Conservation (phyloP, 306 rosid genomes). For the Cucurbita ficifolia region DNA sequence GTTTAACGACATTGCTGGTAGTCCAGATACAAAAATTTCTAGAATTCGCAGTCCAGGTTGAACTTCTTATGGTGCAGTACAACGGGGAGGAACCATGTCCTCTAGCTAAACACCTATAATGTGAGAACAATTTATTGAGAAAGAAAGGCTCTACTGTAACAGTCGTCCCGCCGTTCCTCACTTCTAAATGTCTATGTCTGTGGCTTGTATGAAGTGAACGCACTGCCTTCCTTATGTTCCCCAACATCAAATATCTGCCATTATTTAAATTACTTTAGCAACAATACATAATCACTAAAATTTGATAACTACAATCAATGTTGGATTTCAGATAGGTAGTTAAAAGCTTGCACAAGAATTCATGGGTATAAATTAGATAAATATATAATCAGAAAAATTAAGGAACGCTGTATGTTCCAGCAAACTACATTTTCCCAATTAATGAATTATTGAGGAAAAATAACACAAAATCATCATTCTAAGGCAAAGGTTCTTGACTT, state of each 20-base stretch:
- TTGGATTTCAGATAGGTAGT: not conserved
- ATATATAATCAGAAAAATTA: not conserved
- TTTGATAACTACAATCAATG: not conserved
- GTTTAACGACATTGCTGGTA: constrained; percentile 28
- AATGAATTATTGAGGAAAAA: not conserved
- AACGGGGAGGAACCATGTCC: constrained; percentile 23
- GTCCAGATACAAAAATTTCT: constrained; percentile 30
- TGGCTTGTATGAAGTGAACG: constrained; percentile 26
- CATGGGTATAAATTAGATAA: not conserved
- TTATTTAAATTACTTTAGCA: constrained; percentile 11
- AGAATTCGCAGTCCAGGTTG: constrained; percentile 10
- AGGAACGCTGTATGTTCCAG: not conserved
- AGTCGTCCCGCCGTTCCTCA: constrained; percentile 32
- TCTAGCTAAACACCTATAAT: constrained; percentile 25
- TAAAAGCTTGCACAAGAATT: not conserved
- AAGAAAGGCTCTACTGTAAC: constrained; percentile 32
- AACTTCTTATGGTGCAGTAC: constrained; percentile 26
- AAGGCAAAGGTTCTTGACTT: not conserved
- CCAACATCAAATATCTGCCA: constrained; percentile 71
- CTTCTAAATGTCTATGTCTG: constrained; percentile 18
- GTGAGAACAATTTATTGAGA: constrained; percentile 29
- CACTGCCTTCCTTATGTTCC: constrained; percentile 33
- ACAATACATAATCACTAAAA: not conserved
- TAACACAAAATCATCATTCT: not conserved
- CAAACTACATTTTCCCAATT: not conserved